A percentile compares a stretch with the other conserved stretches of the same genome.
These are phyloP conservation scores for Linnemannia zychae DNA, from an alignment of 192 early-diverging fungal genomes.

Conservation along the genomic window DNA sequence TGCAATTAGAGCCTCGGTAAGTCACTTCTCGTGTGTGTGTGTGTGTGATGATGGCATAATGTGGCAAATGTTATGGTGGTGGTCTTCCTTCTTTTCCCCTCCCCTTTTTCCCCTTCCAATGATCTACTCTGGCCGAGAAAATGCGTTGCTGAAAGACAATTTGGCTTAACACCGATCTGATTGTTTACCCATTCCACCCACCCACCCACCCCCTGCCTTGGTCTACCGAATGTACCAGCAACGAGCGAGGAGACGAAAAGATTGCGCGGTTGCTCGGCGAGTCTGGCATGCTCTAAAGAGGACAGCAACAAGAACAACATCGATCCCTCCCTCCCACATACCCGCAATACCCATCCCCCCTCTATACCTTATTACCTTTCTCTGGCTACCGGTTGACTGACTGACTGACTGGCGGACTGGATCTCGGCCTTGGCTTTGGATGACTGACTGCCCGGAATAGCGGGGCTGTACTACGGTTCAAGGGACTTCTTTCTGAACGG, in stretches of 20 bases:
- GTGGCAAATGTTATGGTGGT: background rate
- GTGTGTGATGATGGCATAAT: background rate
- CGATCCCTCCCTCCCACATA: background rate
- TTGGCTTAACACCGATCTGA: background rate
- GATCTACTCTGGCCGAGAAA: background rate
- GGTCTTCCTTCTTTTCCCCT: constrained; percentile 4
- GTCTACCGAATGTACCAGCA: constrained; percentile 18
- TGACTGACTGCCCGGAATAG: background rate
- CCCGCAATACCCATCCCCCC: background rate
- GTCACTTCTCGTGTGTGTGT: background rate
- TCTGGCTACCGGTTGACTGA: background rate
- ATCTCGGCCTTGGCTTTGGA: background rate
- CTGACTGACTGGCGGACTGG: background rate
- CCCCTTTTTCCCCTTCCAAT: no score
- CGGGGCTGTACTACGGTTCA: background rate
- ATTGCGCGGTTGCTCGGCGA: constrained; percentile 80
- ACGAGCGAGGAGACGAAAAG: constrained; percentile 85
- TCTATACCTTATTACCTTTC: background rate
- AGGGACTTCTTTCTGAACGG: background rate
- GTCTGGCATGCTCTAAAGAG: constrained; percentile 76
- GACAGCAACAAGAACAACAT: background rate
- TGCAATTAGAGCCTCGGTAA: constrained; percentile 88
- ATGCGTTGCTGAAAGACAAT: background rate
- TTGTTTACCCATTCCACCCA: background rate
- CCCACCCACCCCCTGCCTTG: background rate